phyloP scores from a whole-genome alignment of 2,329 filamentous ascomycete species.

The Dactylellina parvicollis region DNA sequence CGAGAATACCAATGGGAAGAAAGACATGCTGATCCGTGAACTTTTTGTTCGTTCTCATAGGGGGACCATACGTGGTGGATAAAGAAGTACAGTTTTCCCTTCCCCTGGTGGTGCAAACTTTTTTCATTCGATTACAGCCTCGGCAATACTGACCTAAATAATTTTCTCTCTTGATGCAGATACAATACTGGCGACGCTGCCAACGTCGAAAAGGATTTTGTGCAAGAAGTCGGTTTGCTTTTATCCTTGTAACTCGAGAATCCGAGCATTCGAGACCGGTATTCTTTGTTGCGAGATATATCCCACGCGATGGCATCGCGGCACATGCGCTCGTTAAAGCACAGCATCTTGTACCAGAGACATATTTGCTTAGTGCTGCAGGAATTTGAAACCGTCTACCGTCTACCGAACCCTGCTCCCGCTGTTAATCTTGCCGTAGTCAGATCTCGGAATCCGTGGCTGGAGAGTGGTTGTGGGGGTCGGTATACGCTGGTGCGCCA shows the following conservation, averaged over 20 bases:
- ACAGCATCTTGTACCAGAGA: constrained; percentile 34
- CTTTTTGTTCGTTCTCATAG: constrained; percentile 29
- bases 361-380: constrained; percentile 35
- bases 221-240: constrained; percentile 61
- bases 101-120: constrained; percentile 5
- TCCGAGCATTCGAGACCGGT: constrained; percentile 2
- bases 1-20: constrained; percentile 22
- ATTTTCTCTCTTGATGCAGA: constrained; percentile 19
- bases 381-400: constrained; percentile 53
- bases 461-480: constrained; percentile 20
- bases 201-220: constrained; percentile 62
- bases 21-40: constrained; percentile 19
- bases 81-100: constrained; percentile 51
- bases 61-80: constrained; percentile 66
- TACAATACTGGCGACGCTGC: constrained; percentile 60
- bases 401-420: constrained; percentile 29
- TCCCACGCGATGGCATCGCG: constrained; percentile 41
- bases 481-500: constrained; percentile 22
- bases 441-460: constrained; percentile 42
- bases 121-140: constrained; percentile 19
- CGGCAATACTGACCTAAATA: constrained; percentile 29
- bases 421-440: constrained; percentile 6
- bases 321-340: constrained; percentile 10
- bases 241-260: constrained; percentile 13
- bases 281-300: background rate